A percentile compares a stretch with the other conserved stretches of the same genome.
Conservation (phyloP, 768 basidiomycete genomes). For the Rhodotorula graminis region DNA sequence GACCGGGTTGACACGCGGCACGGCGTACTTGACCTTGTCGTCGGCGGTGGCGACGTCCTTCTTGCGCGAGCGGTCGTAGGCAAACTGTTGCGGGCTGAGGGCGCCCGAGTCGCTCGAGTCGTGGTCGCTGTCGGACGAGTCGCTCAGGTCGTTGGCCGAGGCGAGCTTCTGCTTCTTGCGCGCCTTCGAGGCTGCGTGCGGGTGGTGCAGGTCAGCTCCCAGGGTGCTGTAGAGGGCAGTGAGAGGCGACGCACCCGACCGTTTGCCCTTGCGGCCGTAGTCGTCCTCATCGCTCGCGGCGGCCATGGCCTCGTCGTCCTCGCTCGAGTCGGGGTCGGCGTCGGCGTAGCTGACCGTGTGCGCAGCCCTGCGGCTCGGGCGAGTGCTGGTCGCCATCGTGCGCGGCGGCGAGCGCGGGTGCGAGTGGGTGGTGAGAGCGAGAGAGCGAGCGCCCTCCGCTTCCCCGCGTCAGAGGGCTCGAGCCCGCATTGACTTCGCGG, state of each 20-base stretch:
- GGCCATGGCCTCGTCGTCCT: too few relatives aligned
- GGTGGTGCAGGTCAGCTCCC: not conserved
- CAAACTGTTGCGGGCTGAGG: not conserved
- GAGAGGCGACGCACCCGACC: not conserved
- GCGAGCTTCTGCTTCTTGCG: not conserved
- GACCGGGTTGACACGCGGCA: not conserved
- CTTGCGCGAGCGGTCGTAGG: not conserved
- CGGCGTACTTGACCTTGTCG: not conserved
- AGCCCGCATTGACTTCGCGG: too few relatives aligned
- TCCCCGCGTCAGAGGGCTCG: too few relatives aligned
- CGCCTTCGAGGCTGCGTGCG: not conserved
- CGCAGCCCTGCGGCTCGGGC: not conserved
- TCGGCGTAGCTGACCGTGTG: not conserved
- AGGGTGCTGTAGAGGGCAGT: not conserved
- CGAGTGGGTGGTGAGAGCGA: not conserved
- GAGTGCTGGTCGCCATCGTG: not conserved
- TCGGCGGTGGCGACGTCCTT: not conserved
- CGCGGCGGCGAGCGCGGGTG: not conserved
- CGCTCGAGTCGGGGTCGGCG: not conserved
- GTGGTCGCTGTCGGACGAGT: too few relatives aligned
- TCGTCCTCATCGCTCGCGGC: not conserved
- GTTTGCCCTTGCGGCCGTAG: not conserved
- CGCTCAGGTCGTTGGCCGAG: not conserved
- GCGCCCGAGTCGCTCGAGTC: too few relatives aligned
- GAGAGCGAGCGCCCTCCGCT: not conserved